phyloP scores from a whole-genome alignment of 2,329 filamentous ascomycete genomes.

The Nigrospora osmanthi region DNA sequence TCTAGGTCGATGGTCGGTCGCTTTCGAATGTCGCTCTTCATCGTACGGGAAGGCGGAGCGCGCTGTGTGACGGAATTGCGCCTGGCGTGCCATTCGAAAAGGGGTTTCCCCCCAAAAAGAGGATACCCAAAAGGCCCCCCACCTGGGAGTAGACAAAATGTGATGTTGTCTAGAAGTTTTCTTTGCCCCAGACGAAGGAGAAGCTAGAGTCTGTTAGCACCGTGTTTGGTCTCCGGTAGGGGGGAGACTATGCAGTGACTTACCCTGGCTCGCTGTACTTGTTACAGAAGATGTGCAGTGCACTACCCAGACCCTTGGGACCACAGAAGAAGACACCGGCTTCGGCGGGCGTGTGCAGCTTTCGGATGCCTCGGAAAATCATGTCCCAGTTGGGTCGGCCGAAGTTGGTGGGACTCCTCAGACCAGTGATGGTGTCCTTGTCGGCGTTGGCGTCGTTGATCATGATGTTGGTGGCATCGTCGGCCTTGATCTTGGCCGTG shows the following conservation, averaged over 20 bases:
- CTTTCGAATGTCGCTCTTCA: no score
- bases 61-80: no score
- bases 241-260: conserved; percentile 24
- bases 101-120: no score
- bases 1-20: no score
- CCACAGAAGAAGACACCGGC: conserved; percentile 81
- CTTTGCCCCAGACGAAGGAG: conserved; percentile 61
- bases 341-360: conserved; percentile 66
- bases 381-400: conserved; percentile 85
- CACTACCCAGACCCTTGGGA: conserved; percentile 69
- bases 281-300: conserved; percentile 77
- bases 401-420: conserved; percentile 77
- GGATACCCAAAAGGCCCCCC: not conserved
- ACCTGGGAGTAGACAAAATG: not conserved
- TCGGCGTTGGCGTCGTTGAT: conserved; percentile 83
- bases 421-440: conserved; percentile 76
- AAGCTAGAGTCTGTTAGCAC: conserved; percentile 32
- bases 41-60: no score
- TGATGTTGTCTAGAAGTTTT: conserved; percentile 50
- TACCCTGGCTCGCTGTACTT: conserved; percentile 79
- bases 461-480: conserved; percentile 87
- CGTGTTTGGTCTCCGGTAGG: not conserved
- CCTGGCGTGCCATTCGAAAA: no score
- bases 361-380: conserved; percentile 77
- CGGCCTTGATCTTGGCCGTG: conserved; percentile 77